A percentile compares a stretch with the other conserved stretches of the same genome.
Conservation (phyloP, 495 filamentous ascomycete genomes). For the Aspergillus nanangensis region DNA sequence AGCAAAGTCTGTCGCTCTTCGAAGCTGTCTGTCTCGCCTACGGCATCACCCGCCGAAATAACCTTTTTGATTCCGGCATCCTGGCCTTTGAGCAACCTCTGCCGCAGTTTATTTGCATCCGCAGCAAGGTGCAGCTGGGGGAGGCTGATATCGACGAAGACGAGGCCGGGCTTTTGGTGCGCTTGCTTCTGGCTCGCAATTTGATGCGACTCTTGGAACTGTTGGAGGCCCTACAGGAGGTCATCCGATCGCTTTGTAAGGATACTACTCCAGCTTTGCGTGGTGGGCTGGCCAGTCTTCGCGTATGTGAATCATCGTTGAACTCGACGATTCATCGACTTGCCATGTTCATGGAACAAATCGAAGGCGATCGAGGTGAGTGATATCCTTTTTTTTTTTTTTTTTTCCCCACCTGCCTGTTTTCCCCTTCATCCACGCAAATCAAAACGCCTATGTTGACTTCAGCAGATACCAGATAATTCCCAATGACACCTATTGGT, state of each 20-base stretch:
- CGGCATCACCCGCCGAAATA: slow-evolving; percentile 18
- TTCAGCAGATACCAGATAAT: too few relatives aligned
- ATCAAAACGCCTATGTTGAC: background rate
- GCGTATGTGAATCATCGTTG: slow-evolving; percentile 20
- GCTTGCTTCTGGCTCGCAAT: slow-evolving; percentile 21
- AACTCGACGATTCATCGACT: slow-evolving; percentile 21
- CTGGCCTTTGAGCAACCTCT: slow-evolving; percentile 20
- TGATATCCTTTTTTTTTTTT: background rate
- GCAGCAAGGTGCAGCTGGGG: slow-evolving; percentile 26
- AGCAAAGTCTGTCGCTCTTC: slow-evolving; percentile 26
- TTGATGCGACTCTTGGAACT: slow-evolving; percentile 22
- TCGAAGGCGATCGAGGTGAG: slow-evolving; percentile 14
- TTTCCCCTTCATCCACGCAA: too few relatives aligned
- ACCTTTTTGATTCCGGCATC: slow-evolving; percentile 20
- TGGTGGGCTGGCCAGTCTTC: slow-evolving; percentile 11
- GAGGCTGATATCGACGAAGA: slow-evolving; percentile 27
- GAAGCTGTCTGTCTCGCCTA: slow-evolving; percentile 30
- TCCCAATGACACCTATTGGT: too few relatives aligned
- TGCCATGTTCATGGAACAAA: slow-evolving; percentile 22
- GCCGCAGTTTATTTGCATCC: slow-evolving; percentile 24
- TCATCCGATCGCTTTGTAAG: slow-evolving; percentile 11
- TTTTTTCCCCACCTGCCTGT: too few relatives aligned
- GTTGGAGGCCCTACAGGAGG: slow-evolving; percentile 16
- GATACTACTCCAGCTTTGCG: slow-evolving; percentile 12
- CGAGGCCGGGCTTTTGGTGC: slow-evolving; percentile 23